These are phyloP conservation scores for Epichloe typhina DNA, from an alignment of 2,329 filamentous ascomycete species.

Conservation along the genomic window DNA sequence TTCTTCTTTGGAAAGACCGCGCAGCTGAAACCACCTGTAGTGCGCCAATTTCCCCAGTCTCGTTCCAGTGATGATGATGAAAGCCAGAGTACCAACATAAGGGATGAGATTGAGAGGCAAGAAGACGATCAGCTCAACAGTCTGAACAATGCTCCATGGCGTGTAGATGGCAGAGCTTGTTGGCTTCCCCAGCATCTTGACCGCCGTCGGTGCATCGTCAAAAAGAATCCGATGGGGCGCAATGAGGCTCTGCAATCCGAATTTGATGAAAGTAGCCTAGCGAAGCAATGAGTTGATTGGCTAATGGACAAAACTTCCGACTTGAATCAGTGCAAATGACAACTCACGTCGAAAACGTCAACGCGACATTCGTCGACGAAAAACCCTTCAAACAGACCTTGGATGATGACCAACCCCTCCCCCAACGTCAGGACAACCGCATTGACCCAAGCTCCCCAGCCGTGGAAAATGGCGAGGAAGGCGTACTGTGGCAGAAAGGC, in stretches of 20 bases:
- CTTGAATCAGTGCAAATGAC: background rate
- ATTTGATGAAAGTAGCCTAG: conserved; percentile 59
- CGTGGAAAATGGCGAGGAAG: conserved; percentile 82
- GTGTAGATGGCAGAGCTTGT: conserved; percentile 65
- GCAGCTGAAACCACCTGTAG: conserved; percentile 77
- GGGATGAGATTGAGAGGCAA: conserved; percentile 82
- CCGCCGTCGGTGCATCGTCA: conserved; percentile 54
- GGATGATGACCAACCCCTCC: conserved; percentile 59
- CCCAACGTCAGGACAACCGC: conserved; percentile 79
- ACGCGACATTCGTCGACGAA: conserved; percentile 70
- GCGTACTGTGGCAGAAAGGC: conserved; percentile 81
- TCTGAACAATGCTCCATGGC: conserved; percentile 84
- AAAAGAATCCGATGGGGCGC: conserved; percentile 51
- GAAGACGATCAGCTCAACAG: conserved; percentile 67
- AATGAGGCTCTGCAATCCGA: conserved; percentile 57
- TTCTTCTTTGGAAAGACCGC: conserved; percentile 61
- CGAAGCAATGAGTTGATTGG: background rate
- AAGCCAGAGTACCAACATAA: conserved; percentile 68
- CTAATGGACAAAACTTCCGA: background rate
- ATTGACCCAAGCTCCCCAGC: conserved; percentile 77
- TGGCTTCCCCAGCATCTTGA: conserved; percentile 72
- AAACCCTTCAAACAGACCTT: conserved; percentile 62
- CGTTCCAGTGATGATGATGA: conserved; percentile 78
- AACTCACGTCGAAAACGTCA: conserved; percentile 67
- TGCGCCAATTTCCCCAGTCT: conserved; percentile 80